Evolutionary conservation across 306 rosid species (phyloP).

Genomic region (Ammopiptanthus mongolicus): DNA sequence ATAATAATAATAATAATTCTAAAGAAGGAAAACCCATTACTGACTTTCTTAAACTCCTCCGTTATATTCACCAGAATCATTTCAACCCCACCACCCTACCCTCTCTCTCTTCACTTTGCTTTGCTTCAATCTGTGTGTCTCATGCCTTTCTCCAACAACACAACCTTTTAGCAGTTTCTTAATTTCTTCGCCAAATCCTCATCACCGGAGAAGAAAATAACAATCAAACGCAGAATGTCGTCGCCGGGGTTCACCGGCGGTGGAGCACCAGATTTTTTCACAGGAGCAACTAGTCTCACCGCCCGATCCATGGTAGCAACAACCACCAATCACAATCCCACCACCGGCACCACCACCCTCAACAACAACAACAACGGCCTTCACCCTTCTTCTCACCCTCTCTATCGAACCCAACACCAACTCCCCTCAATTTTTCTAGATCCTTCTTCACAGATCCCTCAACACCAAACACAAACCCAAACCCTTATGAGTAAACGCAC

Average conservation of each 20-base stretch:
- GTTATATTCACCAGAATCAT: slow-evolving; percentile 41
- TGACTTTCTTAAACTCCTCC: slow-evolving; percentile 8
- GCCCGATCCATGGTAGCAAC: slow-evolving; percentile 47
- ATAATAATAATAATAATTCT: neutral
- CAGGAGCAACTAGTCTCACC: neutral
- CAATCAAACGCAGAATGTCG: slow-evolving; percentile 30
- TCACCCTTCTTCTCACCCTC: slow-evolving; percentile 34
- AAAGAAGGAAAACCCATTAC: neutral
- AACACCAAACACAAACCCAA: slow-evolving; percentile 28
- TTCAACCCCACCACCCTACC: slow-evolving; percentile 8
- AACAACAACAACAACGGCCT: slow-evolving; percentile 14
- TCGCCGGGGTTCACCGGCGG: slow-evolving; percentile 75
- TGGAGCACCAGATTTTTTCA: slow-evolving; percentile 50
- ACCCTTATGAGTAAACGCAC: slow-evolving; percentile 54
- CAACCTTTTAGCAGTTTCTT: slow-evolving; percentile 27
- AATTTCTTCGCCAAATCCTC: neutral
- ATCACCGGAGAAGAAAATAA: neutral
- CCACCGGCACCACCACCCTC: neutral
- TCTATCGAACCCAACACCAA: slow-evolving; percentile 48
- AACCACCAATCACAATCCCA: slow-evolving; percentile 34
- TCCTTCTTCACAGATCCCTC: slow-evolving; percentile 54
- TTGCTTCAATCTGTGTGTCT: slow-evolving; percentile 23
- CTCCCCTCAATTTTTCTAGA: slow-evolving; percentile 44
- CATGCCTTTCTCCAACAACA: slow-evolving; percentile 47
- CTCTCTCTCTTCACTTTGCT: neutral